phyloP scores from a whole-genome alignment of 352 stramenopile species.

The Pythium angustatum region DNA sequence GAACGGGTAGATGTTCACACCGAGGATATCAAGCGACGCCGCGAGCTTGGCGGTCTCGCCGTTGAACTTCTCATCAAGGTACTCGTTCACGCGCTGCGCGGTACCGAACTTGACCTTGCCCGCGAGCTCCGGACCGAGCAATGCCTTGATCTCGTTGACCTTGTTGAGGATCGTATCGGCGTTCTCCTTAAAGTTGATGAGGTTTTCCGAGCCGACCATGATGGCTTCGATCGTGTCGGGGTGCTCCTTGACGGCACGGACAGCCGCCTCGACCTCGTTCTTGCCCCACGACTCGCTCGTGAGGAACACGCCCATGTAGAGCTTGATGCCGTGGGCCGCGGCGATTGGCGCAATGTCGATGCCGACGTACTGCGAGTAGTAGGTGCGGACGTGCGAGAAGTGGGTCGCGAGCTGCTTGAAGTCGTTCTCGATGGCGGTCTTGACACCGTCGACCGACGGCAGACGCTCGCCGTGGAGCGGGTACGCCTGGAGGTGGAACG shows the following conservation, averaged over 20 bases:
- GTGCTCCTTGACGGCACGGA: conserved; percentile 50
- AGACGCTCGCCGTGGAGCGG: conserved; percentile 44
- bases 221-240: conserved; percentile 57
- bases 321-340: conserved; percentile 40
- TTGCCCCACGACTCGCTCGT: conserved; percentile 65
- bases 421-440: conserved; percentile 58
- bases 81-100: conserved; percentile 70
- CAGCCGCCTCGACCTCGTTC: conserved; percentile 44
- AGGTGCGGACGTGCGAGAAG: conserved; percentile 61
- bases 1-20: conserved; percentile 84
- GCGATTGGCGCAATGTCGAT: conserved; percentile 44
- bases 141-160: conserved; percentile 29
- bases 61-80: conserved; percentile 34
- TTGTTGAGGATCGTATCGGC: conserved; percentile 45
- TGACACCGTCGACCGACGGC: conserved; percentile 37
- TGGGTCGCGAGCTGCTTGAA: conserved; percentile 73
- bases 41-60: conserved; percentile 50
- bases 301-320: conserved; percentile 82
- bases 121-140: conserved; percentile 34
- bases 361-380: conserved; percentile 76
- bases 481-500: conserved; percentile 76
- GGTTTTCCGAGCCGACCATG: conserved; percentile 79
- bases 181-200: conserved; percentile 45
- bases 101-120: conserved; percentile 75
- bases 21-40: conserved; percentile 62